Evolutionary conservation across 352 stramenopile genomes (phyloP), one percentile per base, ranked within the genome.

Genomic region (Phytopythium kandeliae): DNA sequence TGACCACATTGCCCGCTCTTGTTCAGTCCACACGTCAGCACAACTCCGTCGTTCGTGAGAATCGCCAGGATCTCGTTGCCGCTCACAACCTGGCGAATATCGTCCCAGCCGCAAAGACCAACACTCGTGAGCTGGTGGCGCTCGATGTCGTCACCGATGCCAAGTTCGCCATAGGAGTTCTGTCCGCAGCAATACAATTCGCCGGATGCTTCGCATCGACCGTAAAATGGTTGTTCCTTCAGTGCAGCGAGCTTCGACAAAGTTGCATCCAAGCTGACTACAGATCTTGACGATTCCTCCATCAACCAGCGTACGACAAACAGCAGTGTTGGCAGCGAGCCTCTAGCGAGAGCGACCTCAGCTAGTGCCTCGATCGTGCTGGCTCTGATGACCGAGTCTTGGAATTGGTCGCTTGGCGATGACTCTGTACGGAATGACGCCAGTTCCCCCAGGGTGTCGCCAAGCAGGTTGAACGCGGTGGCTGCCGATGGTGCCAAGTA

Each of bases 1-100:
- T 96, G 85, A 10, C 85, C 85, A 22, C 85, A 96, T 49, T 96
- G 85, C 0, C 85, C 85, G 42, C 78, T 96, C 46, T 96, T 93
- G 66, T 96, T 96, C 2, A 93, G 63, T 3, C 85, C 85, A 37
- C 83, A 92, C 4, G 81, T 93, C 28, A 92, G 53, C 9, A 96
- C 68, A 12, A 89, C 77, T 4, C 85, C 85, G 41, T 80, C 73
- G 58, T 89, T 90, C 4, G 84, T 96, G 22, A 96, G 63, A 46
- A 93, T 74, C 1, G 80, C 79, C 22, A 93, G 58, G 41, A 79
- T 86, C 54, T 94, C 85, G 35, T 93, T 93, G 19, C 85, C 85
- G 44, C 81, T 92, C 34, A 82, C 81, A 25, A 95, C 80, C 45
- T 92, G 78, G 7, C 75, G 71, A 55, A 93, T 88, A 46, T 95